Conservation (phyloP, 1,139 yeast species). For the Lodderomyces elongisporus region DNA sequence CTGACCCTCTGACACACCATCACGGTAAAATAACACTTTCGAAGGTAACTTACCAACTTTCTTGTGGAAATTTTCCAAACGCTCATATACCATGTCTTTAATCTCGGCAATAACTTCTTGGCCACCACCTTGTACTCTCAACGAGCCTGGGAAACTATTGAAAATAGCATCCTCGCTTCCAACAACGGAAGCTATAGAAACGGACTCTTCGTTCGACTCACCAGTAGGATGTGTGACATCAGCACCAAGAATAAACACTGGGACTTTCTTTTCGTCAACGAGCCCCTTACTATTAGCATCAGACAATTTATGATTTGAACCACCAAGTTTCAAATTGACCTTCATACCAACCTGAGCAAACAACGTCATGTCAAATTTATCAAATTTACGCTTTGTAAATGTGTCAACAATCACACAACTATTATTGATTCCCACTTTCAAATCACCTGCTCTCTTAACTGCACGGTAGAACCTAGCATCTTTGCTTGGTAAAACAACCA, state of each 20-base stretch:
- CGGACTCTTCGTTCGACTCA: conserved; percentile 8
- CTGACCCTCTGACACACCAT: conserved; percentile 14
- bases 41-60: conserved; percentile 11
- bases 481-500: conserved; percentile 9
- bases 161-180: conserved; percentile 13
- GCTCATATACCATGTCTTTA: conserved; percentile 11
- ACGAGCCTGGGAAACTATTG: conserved; percentile 13
- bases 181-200: conserved; percentile 13
- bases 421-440: conserved; percentile 11
- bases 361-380: conserved; percentile 9
- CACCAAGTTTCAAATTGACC: conserved; percentile 13
- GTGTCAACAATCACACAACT: conserved; percentile 11
- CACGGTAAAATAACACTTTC: conserved; percentile 13
- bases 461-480: conserved; percentile 11
- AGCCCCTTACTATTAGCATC: conserved; percentile 8
- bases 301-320: conserved; percentile 12
- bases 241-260: conserved; percentile 13
- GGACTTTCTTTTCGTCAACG: conserved; percentile 9
- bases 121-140: conserved; percentile 12
- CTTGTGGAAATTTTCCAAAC: conserved; percentile 11
- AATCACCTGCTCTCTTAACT: conserved; percentile 12
- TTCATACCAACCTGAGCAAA: conserved; percentile 14
- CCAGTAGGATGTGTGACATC: conserved; percentile 14
- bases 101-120: conserved; percentile 11
- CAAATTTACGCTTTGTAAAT: conserved; percentile 9